Conservation (phyloP, 306 rosid species). For the Trifolium dubium region DNA sequence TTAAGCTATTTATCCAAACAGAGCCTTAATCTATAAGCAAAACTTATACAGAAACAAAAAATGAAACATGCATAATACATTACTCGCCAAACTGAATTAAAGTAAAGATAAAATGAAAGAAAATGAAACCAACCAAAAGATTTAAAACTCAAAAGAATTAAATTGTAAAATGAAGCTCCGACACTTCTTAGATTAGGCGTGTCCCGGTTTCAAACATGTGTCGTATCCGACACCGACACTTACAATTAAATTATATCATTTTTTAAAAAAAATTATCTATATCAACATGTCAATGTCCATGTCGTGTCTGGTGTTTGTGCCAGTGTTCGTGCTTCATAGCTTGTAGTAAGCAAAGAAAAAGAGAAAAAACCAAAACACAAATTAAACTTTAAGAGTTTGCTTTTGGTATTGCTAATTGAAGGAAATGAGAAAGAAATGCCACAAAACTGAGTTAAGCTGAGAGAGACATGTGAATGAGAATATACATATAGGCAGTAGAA, state of each 20-base stretch:
- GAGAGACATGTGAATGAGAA: not conserved
- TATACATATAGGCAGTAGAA: not conserved
- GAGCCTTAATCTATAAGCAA: slow-evolving; percentile 26
- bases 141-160: not conserved
- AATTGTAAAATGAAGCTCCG: not conserved
- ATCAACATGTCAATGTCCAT: too few species aligned
- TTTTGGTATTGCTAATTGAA: not conserved
- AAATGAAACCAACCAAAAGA: not conserved
- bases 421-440: not conserved
- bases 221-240: too few species aligned
- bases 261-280: too few species aligned
- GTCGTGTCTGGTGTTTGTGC: too few species aligned
- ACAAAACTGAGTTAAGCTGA: not conserved
- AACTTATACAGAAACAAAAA: not conserved
- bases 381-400: not conserved
- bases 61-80: not conserved
- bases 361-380: not conserved
- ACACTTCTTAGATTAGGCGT: too few species aligned
- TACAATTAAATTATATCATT: too few species aligned
- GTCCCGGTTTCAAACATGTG: too few species aligned
- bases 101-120: not conserved
- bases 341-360: not conserved
- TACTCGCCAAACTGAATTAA: not conserved
- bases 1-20: not conserved
- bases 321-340: too few species aligned